Percentiles rank a stretch among this genome's conserved stretches.
Evolutionary conservation across 2,329 filamentous ascomycete genomes (phyloP).

Genomic region (Trichoderma arundinaceum): DNA sequence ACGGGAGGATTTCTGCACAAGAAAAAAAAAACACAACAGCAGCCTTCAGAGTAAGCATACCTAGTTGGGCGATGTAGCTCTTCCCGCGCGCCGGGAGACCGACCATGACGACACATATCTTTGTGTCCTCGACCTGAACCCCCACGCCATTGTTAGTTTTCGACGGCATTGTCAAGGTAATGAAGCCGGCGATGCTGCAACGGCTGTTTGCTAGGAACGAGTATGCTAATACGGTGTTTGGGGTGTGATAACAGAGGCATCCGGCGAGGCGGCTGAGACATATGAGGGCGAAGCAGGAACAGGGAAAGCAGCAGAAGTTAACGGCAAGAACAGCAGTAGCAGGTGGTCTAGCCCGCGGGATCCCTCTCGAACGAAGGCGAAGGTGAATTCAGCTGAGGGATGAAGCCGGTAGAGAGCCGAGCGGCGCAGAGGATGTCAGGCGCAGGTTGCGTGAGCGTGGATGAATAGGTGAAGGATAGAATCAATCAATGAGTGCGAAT

Average conservation of each 20-base stretch:
- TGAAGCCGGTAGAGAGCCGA: neutral
- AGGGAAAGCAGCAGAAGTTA: neutral
- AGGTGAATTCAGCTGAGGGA: slow-evolving; percentile 4
- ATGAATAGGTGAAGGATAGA: slow-evolving; percentile 4
- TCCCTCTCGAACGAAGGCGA: slow-evolving; percentile 10
- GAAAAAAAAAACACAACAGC: neutral
- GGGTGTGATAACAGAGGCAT: slow-evolving; percentile 33
- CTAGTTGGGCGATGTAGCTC: slow-evolving; percentile 96
- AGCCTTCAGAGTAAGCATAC: slow-evolving; percentile 53
- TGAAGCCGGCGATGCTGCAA: slow-evolving; percentile 12
- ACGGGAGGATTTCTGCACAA: neutral
- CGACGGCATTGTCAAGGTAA: slow-evolving; percentile 50
- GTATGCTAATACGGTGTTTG: slow-evolving; percentile 31
- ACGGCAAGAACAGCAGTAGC: neutral
- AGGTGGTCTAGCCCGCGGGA: neutral
- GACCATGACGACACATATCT: slow-evolving; percentile 99
- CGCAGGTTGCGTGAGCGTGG: slow-evolving; percentile 26
- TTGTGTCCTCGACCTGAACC: slow-evolving; percentile 91
- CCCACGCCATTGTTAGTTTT: slow-evolving; percentile 67
- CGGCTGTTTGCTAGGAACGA: slow-evolving; percentile 20
- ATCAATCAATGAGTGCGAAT: slow-evolving; percentile 7
- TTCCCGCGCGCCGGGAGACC: slow-evolving; percentile 94
- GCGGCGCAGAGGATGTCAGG: slow-evolving; percentile 2
- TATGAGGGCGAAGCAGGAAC: slow-evolving; percentile 27
- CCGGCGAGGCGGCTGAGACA: slow-evolving; percentile 31